These are phyloP conservation scores for Fraxinus velutina DNA, from an alignment of 305 asterid species.

Conservation along the genomic window DNA sequence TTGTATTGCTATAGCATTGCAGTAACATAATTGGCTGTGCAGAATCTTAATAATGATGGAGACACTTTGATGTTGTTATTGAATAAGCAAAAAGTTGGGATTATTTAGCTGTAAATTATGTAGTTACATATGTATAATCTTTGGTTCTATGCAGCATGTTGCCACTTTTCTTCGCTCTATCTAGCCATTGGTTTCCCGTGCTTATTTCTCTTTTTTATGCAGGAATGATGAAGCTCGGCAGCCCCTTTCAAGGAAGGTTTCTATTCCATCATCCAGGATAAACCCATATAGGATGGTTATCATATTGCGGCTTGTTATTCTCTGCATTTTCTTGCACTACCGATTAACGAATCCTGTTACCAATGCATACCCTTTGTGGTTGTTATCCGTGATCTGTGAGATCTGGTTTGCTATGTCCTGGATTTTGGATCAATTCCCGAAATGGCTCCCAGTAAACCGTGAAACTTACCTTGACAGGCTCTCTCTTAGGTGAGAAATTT, in stretches of 20 bases:
- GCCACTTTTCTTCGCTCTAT: constrained; percentile 4
- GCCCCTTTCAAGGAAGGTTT: constrained; percentile 97
- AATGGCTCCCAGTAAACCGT: constrained; percentile 96
- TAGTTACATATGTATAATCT: not conserved
- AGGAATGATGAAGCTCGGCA: constrained; percentile 99
- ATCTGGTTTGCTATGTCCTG: constrained; percentile 98
- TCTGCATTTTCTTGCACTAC: constrained; percentile 86
- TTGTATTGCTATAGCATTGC: not conserved
- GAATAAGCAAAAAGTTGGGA: not conserved
- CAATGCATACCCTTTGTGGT: constrained; percentile 87
- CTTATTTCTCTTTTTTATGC: constrained; percentile 32
- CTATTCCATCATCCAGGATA: constrained; percentile 91
- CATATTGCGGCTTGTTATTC: constrained; percentile 79
- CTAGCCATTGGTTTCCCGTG: constrained; percentile 8
- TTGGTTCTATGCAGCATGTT: not conserved
- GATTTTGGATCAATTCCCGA: constrained; percentile 99
- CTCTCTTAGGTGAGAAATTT: constrained; percentile 63
- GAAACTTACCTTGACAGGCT: constrained; percentile 99
- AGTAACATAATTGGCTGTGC: constrained; percentile 6
- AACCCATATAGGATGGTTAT: constrained; percentile 98
- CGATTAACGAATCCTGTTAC: constrained; percentile 92
- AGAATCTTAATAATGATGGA: constrained; percentile 8
- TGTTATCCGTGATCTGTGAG: constrained; percentile 95
- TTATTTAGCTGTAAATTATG: not conserved
- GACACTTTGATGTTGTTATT: not conserved